Percentiles rank a stretch among this genome's conserved stretches.
Evolutionary conservation across 805 yeast genomes (phyloP).

Genomic region (Nakazawaea siamensis): DNA sequence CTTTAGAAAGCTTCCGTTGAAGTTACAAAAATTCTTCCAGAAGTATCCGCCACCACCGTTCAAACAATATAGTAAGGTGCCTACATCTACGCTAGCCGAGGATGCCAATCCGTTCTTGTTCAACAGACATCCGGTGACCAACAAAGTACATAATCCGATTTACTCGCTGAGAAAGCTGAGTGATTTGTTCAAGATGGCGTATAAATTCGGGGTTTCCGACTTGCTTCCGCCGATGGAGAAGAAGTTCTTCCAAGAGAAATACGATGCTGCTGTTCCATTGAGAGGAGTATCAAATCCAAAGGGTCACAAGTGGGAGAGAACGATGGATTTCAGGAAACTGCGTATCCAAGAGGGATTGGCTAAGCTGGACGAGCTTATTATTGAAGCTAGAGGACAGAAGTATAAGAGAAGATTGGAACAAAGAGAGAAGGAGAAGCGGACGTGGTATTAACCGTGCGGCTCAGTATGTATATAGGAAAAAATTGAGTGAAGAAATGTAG

Average conservation of each 20-base stretch:
- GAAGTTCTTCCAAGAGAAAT: slow-evolving; percentile 74
- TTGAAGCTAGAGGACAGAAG: slow-evolving; percentile 53
- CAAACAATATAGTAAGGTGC: slow-evolving; percentile 52
- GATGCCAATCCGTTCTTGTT: slow-evolving; percentile 84
- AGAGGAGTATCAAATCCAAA: slow-evolving; percentile 73
- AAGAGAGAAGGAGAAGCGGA: slow-evolving; percentile 26
- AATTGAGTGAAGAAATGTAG: too few species aligned
- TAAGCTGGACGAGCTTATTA: slow-evolving; percentile 57
- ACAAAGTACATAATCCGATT: slow-evolving; percentile 67
- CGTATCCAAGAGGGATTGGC: slow-evolving; percentile 60
- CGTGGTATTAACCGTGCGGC: slow-evolving; percentile 24
- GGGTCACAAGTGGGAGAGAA: slow-evolving; percentile 75
- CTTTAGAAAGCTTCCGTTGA: slow-evolving; percentile 50
- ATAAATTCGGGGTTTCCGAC: slow-evolving; percentile 70
- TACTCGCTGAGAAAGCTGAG: slow-evolving; percentile 78
- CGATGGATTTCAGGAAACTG: slow-evolving; percentile 46
- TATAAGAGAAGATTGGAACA: slow-evolving; percentile 35
- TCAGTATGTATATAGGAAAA: too few species aligned
- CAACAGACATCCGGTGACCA: slow-evolving; percentile 75
- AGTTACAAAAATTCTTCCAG: slow-evolving; percentile 65
- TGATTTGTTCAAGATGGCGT: slow-evolving; percentile 76
- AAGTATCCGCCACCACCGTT: slow-evolving; percentile 84
- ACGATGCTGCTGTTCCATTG: slow-evolving; percentile 58
- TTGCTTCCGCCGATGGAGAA: slow-evolving; percentile 65
- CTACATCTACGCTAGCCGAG: slow-evolving; percentile 57